Conservation (phyloP, 306 rosid genomes). For the Gillenia trifoliata region DNA sequence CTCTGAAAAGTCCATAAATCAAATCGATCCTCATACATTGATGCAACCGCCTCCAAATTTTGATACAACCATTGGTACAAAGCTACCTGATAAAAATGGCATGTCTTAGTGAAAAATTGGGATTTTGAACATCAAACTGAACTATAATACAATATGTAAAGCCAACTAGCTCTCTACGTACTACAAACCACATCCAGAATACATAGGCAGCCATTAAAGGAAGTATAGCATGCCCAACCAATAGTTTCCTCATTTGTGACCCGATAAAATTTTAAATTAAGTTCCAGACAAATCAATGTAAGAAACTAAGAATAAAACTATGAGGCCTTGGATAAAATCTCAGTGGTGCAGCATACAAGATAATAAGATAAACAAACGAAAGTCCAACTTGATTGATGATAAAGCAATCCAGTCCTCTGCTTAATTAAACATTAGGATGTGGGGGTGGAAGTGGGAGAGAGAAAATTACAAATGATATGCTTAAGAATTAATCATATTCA, state of each 20-base stretch:
- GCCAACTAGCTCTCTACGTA: not conserved
- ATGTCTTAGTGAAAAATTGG: slow-evolving; percentile 8
- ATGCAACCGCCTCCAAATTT: slow-evolving; percentile 74
- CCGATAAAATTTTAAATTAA: not conserved
- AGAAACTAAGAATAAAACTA: not conserved
- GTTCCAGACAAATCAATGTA: not conserved
- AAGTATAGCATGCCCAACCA: not conserved
- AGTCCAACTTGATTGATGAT: too few relatives aligned
- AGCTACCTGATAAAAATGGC: slow-evolving; percentile 55
- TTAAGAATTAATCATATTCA: not conserved
- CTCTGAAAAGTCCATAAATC: slow-evolving; percentile 66
- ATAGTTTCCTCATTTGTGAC: not conserved
- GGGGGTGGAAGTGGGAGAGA: not conserved
- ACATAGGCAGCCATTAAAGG: not conserved
- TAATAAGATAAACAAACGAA: too few relatives aligned
- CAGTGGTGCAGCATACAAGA: not conserved
- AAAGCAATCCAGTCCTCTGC: not conserved
- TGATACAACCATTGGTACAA: slow-evolving; percentile 85
- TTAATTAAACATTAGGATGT: not conserved
- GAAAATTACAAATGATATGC: not conserved
- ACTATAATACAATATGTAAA: not conserved
- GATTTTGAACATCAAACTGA: not conserved
- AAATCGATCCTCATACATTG: slow-evolving; percentile 95
- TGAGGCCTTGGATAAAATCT: not conserved
- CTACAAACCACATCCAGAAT: not conserved